Percentiles rank a stretch among this genome's conserved stretches.
These are phyloP conservation scores for Hypoxylon sp. DNA, from an alignment of 2,329 filamentous ascomycete species.

Conservation along the genomic window DNA sequence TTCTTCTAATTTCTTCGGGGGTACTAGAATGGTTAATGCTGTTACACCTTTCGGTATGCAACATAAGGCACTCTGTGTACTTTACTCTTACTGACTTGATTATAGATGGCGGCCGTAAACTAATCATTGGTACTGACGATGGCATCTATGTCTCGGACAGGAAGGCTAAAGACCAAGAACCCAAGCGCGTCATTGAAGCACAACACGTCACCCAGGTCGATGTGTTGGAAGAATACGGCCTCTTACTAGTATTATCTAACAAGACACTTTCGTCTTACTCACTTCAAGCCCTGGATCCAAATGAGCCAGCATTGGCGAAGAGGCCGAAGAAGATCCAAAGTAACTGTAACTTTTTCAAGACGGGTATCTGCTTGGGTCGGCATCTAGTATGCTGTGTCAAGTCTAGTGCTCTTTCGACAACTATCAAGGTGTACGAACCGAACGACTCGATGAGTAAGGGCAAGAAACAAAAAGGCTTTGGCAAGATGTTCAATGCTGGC, in stretches of 20 bases:
- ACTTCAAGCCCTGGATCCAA: conserved; percentile 86
- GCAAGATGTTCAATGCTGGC: conserved; percentile 93
- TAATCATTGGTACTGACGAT: conserved; percentile 94
- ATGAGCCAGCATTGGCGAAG: conserved; percentile 84
- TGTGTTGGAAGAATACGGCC: conserved; percentile 93
- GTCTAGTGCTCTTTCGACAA: conserved; percentile 91
- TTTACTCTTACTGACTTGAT: conserved; percentile 38
- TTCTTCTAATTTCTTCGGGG: conserved; percentile 72
- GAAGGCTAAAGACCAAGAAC: conserved; percentile 85
- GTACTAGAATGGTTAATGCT: conserved; percentile 89
- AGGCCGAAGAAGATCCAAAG: conserved; percentile 96
- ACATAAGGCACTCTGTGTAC: not conserved
- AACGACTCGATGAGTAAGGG: conserved; percentile 94
- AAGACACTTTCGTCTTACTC: conserved; percentile 94
- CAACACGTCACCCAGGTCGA: conserved; percentile 94
- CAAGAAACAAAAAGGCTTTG: conserved; percentile 94
- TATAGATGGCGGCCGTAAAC: conserved; percentile 90
- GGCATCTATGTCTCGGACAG: conserved; percentile 94
- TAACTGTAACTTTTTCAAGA: conserved; percentile 98
- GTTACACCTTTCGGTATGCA: conserved; percentile 88
- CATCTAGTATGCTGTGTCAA: conserved; percentile 98
- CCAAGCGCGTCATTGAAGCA: conserved; percentile 87
- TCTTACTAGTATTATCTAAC: conserved; percentile 91
- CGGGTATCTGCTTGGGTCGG: conserved; percentile 92
- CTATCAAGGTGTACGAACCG: conserved; percentile 99